phyloP scores from a whole-genome alignment of 2,329 filamentous ascomycete species.

The Colletotrichum sp. region DNA sequence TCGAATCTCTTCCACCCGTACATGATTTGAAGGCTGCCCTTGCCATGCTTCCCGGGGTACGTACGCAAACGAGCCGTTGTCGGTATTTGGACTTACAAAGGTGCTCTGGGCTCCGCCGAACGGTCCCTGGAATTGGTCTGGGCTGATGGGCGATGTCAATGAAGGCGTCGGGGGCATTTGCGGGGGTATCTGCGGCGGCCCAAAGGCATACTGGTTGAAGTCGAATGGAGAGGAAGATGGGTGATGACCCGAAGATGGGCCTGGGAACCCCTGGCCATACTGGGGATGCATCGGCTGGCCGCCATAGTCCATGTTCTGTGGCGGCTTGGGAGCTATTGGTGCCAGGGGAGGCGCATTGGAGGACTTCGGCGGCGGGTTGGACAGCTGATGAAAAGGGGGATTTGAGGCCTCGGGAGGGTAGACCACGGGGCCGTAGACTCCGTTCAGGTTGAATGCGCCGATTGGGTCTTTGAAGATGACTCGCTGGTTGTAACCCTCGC shows the following conservation, averaged over 20 bases:
- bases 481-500: slow-evolving; percentile 83
- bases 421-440: slow-evolving; percentile 48
- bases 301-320: slow-evolving; percentile 38
- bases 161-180: slow-evolving; percentile 18
- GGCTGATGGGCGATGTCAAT: slow-evolving; percentile 8
- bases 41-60: background rate
- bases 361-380: slow-evolving; percentile 44
- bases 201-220: slow-evolving; percentile 27
- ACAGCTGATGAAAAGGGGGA: slow-evolving; percentile 50
- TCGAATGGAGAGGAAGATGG: slow-evolving; percentile 16
- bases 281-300: slow-evolving; percentile 29
- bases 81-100: slow-evolving; percentile 6
- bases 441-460: slow-evolving; percentile 57
- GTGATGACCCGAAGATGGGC: slow-evolving; percentile 20
- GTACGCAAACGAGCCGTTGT: background rate
- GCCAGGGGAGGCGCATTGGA: slow-evolving; percentile 43
- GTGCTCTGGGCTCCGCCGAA: background rate
- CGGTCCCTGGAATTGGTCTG: slow-evolving; percentile 19
- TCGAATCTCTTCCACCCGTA: background rate
- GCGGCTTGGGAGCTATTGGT: slow-evolving; percentile 59
- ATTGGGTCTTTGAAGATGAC: slow-evolving; percentile 81
- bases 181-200: background rate
- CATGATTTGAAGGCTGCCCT: background rate
- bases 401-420: slow-evolving; percentile 51
- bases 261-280: slow-evolving; percentile 33